These are phyloP conservation scores for Debaryomyces maramus DNA, from an alignment of 805 yeast species.

Conservation along the genomic window DNA sequence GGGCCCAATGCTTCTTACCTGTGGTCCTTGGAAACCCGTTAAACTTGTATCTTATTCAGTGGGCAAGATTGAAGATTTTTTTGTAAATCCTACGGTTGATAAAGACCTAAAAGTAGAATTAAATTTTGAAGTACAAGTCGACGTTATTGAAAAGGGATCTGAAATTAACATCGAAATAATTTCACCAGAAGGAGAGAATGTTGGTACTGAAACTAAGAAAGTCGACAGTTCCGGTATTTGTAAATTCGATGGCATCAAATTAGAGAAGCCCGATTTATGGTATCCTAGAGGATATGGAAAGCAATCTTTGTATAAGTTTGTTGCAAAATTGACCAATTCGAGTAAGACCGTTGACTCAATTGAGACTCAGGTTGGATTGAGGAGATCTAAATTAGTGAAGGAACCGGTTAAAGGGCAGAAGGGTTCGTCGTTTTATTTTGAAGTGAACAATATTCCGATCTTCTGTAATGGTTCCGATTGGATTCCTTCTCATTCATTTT, in stretches of 20 bases:
- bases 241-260: conserved; percentile 4
- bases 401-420: conserved; percentile 24
- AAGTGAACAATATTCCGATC: conserved; percentile 39
- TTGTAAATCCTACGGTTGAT: conserved; percentile 11
- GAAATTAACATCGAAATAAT: conserved; percentile 9
- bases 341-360: conserved; percentile 11
- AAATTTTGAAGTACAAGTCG: conserved; percentile 8
- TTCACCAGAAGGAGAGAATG: conserved; percentile 13
- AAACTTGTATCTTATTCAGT: conserved; percentile 20
- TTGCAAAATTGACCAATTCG: conserved; percentile 10
- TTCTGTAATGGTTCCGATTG: conserved; percentile 46
- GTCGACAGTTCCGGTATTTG: not conserved
- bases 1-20: conserved; percentile 48
- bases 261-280: conserved; percentile 39
- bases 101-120: conserved; percentile 9
- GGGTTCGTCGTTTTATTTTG: conserved; percentile 46
- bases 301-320: conserved; percentile 32
- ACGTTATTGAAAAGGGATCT: not conserved
- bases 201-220: not conserved
- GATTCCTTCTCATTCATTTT: conserved; percentile 49
- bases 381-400: conserved; percentile 43
- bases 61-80: conserved; percentile 16
- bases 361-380: conserved; percentile 34
- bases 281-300: conserved; percentile 40
- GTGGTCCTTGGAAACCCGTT: conserved; percentile 46